Base-by-base conservation (phyloP, 257 asterid species). In the Hygrophila difformis region DNA sequence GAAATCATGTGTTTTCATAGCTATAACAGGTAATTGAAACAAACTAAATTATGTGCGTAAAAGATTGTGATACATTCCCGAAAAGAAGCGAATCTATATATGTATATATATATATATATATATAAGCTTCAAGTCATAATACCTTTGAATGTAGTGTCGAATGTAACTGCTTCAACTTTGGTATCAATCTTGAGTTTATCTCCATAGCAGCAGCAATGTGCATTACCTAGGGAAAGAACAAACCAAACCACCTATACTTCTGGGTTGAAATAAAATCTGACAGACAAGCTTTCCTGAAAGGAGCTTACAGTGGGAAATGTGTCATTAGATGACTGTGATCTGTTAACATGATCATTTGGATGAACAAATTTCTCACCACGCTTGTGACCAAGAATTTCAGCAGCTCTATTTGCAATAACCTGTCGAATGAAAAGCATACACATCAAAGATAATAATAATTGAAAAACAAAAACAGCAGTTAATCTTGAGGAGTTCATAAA, bases 341-440 rank as follows among this genome's bases (percentile, higher is more conserved):
- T 72, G 69, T 91, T 91, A 49, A 91, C 99, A 44, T 91, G 99
- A 63, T 91, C 99, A 56, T 82, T 91, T 47, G 96, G 99, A 62
- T 91, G 99, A 54, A 91, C 96, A 53, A 65, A 53, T 71, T 91
- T 91, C 53, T 59, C 93, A 26, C 99, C 96, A 12, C 84, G 94
- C 63, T 72, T 68, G 68, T 86, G 87, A 49, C 96, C 99, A 13
- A 91, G 92, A 65, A 91, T 86, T 66, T 91, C 96, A 65, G 89
- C 86, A 21, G 96, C 99, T 70, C 96, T 81, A 55, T 91, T 91
- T 44, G 99, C 96, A 64, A 91, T 86, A 45, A 91, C 99, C 99
- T 91, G 69, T 37, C 68, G 51, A 46, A 55, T 48, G 43, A 45
- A 47, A 24, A 5, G 37, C 24, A 37, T 31, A 43, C 12, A 33